A percentile compares a stretch with the other conserved stretches of the same genome.
Conservation (phyloP, 2,329 filamentous ascomycete species). For the Raffaelea deltoideospora region DNA sequence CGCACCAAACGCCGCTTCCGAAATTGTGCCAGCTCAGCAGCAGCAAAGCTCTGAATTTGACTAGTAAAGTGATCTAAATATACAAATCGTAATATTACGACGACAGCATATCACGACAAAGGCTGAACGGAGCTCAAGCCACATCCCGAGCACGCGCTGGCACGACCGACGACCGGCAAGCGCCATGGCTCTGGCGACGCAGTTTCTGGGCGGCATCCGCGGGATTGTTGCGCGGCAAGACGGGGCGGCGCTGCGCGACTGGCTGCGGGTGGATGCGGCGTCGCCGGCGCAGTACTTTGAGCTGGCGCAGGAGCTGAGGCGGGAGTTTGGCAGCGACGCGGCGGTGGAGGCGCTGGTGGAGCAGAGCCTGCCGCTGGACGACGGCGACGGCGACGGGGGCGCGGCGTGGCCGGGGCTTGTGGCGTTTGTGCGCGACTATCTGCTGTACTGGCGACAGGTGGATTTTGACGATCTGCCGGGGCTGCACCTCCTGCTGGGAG, state of each 20-base stretch:
- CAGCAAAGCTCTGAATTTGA: no score
- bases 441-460: slow-evolving; percentile 68
- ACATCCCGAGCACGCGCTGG: no score
- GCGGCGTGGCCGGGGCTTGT: slow-evolving; percentile 63
- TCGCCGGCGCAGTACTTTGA: slow-evolving; percentile 51
- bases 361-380: slow-evolving; percentile 45
- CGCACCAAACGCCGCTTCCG: no score
- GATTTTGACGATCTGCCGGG: slow-evolving; percentile 59
- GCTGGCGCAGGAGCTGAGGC: slow-evolving; percentile 52
- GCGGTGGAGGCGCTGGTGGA: slow-evolving; percentile 40
- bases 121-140: no score
- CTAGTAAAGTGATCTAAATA: no score
- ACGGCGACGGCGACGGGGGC: slow-evolving; percentile 49
- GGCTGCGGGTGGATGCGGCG: slow-evolving; percentile 60
- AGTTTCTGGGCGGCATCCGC: slow-evolving; percentile 11
- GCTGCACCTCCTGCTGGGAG: slow-evolving; percentile 60
- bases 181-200: slow-evolving; percentile 10
- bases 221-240: slow-evolving; percentile 21
- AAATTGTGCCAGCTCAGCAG: no score
- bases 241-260: slow-evolving; percentile 50
- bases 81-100: no score
- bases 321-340: slow-evolving; percentile 32
- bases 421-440: slow-evolving; percentile 66
- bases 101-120: no score
- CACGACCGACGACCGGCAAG: no score